A percentile compares a stretch with the other conserved stretches of the same genome.
Evolutionary conservation across 352 stramenopile species (phyloP).

Genomic region (Phytophthora litchii): DNA sequence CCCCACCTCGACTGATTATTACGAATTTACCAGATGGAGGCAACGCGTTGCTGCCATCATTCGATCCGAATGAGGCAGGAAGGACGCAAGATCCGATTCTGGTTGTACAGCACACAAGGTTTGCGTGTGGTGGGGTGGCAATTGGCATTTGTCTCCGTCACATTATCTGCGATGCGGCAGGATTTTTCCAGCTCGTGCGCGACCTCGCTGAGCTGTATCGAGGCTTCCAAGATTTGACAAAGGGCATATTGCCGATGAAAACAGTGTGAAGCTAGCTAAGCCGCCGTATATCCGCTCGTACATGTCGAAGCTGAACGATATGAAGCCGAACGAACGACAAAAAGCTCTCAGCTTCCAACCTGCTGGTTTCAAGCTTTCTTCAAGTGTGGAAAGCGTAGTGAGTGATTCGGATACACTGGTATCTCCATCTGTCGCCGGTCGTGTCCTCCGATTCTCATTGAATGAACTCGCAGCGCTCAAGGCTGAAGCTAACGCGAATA

Average conservation of each 20-base stretch:
- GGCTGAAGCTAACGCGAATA: conserved; percentile 9
- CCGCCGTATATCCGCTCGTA: conserved; percentile 6
- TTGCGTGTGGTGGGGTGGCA: conserved; percentile 25
- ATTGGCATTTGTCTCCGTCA: conserved; percentile 25
- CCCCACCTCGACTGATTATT: conserved; percentile 19
- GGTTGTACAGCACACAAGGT: conserved; percentile 26
- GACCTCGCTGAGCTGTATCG: conserved; percentile 29
- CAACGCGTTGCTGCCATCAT: conserved; percentile 22
- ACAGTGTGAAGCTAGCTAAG: conserved; percentile 6
- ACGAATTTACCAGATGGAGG: conserved; percentile 28
- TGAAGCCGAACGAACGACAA: conserved; percentile 6
- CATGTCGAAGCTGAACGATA: conserved; percentile 12
- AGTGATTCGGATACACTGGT: neutral
- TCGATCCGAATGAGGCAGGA: conserved; percentile 14
- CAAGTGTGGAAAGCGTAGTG: neutral
- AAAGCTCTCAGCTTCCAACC: conserved; percentile 11
- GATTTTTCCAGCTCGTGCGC: conserved; percentile 31
- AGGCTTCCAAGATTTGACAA: conserved; percentile 1
- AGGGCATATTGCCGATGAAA: neutral
- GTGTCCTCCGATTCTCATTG: conserved; percentile 24
- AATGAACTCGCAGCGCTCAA: conserved; percentile 21
- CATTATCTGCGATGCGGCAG: conserved; percentile 25
- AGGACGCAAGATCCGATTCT: conserved; percentile 19
- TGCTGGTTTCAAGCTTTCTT: conserved; percentile 9
- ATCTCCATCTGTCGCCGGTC: conserved; percentile 10